Evolutionary conservation across 148 eudicot species (phyloP), one percentile per base, ranked within the genome.

Genomic region (Suaeda aralocaspica): DNA sequence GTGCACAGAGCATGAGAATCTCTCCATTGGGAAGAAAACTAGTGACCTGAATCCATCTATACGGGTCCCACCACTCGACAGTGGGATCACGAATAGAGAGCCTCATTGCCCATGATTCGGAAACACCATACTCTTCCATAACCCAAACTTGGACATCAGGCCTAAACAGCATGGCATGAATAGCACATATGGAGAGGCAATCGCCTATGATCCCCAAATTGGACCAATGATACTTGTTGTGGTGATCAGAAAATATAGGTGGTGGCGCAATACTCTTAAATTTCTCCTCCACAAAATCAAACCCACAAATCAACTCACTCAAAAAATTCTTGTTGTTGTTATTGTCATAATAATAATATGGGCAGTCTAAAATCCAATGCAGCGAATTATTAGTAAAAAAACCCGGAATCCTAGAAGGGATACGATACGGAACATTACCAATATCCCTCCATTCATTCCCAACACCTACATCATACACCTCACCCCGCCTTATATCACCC

Each of bases 61-160:
- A 73, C 1, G 84, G 81, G 67, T 81, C 76, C 81, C 84, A 81
- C 84, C 84, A 77, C 15, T 81, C 81, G 31, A 81, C 70, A 3
- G 69, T 60, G 5, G 86, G 84, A 72, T 74, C 72, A 5, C 75
- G 65, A 1, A 83, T 69, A 0, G 83, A 81, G 2, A 83, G 64
- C 53, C 69, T 67, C 59, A 72, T 41, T 0, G 73, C 69, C 86
- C 84, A 83, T 6, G 82, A 78, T 22, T 78, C 84, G 3, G 77
- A 18, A 14, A 75, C 78, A 0, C 76, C 84, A 41, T 83, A 81
- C 3, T 80, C 82, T 1, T 80, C 83, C 86, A 83, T 72, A 29
- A 81, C 78, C 84, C 84, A 83, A 4, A 83, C 75, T 61, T 62
- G 77, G 7, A 69, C 63, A 67, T 78, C 53, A 0, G 76, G 64